Conservation (phyloP, 495 filamentous ascomycete genomes). For the Darksidea phi region DNA sequence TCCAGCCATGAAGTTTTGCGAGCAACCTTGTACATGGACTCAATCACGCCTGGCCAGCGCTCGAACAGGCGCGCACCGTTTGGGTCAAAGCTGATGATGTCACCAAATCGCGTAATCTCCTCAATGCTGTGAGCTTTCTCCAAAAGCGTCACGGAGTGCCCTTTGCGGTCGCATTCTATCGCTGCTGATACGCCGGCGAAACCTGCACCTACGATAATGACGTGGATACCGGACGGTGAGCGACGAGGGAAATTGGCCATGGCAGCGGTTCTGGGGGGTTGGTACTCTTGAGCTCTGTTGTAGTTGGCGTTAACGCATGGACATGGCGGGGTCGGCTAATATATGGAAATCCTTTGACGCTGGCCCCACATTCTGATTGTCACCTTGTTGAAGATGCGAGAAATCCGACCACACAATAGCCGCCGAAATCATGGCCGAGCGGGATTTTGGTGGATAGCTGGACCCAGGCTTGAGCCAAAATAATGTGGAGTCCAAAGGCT, state of each 20-base stretch:
- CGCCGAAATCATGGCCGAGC: too few species aligned
- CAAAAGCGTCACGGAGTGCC: constrained; percentile 21
- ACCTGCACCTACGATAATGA: constrained; percentile 33
- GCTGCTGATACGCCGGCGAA: constrained; percentile 34
- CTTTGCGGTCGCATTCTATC: constrained; percentile 36
- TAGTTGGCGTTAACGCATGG: too few species aligned
- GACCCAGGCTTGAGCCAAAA: too few species aligned
- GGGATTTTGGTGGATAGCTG: too few species aligned
- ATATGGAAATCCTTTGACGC: too few species aligned
- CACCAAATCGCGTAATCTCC: constrained; percentile 26
- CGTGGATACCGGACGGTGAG: constrained; percentile 23
- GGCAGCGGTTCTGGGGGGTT: neutral
- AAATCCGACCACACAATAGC: too few species aligned
- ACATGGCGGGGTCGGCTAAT: too few species aligned
- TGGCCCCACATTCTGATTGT: too few species aligned
- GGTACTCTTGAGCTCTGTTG: neutral
- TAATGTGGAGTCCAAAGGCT: too few species aligned
- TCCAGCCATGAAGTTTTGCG: constrained; percentile 29
- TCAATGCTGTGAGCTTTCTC: constrained; percentile 18
- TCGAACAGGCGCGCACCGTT: constrained; percentile 29
- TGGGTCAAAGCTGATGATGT: constrained; percentile 31
- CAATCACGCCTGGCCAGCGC: constrained; percentile 32
- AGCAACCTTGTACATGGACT: constrained; percentile 27
- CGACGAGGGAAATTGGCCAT: constrained; percentile 24
- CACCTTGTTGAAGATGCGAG: too few species aligned